These are phyloP conservation scores for Rutstroemia sp. DNA, from an alignment of 2,329 filamentous ascomycete species.

Conservation along the genomic window DNA sequence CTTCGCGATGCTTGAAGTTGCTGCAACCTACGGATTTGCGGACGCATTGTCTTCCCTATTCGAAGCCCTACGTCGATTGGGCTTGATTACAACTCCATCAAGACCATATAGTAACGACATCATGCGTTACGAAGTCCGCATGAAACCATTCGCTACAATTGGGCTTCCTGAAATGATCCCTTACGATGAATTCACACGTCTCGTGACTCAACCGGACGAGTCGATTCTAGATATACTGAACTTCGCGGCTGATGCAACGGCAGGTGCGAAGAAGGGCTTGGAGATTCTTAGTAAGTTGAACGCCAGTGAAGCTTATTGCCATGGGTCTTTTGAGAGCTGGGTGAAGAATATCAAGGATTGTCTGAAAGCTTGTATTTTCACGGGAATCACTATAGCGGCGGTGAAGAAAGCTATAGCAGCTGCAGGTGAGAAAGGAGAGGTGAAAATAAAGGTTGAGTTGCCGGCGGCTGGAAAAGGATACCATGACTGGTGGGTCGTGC, in stretches of 20 bases:
- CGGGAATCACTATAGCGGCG: slow-evolving; percentile 55
- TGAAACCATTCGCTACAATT: slow-evolving; percentile 61
- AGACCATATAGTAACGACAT: slow-evolving; percentile 48
- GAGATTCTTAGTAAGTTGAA: slow-evolving; percentile 48
- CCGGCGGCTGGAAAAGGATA: slow-evolving; percentile 47
- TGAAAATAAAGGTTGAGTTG: slow-evolving; percentile 42
- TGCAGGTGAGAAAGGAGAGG: slow-evolving; percentile 21
- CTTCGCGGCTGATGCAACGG: slow-evolving; percentile 29
- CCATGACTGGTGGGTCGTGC: slow-evolving; percentile 60
- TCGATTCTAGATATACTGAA: slow-evolving; percentile 27
- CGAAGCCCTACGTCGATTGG: slow-evolving; percentile 36
- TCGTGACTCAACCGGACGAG: slow-evolving; percentile 37
- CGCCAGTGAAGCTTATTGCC: slow-evolving; percentile 45
- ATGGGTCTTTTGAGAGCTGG: slow-evolving; percentile 56
- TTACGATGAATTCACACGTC: slow-evolving; percentile 42
- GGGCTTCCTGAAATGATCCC: slow-evolving; percentile 50
- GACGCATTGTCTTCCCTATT: slow-evolving; percentile 46
- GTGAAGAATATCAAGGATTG: slow-evolving; percentile 48
- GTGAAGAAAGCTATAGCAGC: slow-evolving; percentile 48
- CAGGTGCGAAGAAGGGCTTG: slow-evolving; percentile 42
- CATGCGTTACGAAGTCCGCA: slow-evolving; percentile 58
- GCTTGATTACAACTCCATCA: slow-evolving; percentile 33
- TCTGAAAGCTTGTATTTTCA: slow-evolving; percentile 63
- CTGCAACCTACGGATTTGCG: slow-evolving; percentile 49
- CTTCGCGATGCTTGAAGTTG: slow-evolving; percentile 55